Conservation (phyloP, 495 filamentous ascomycete genomes). For the Penicillium lividum region DNA sequence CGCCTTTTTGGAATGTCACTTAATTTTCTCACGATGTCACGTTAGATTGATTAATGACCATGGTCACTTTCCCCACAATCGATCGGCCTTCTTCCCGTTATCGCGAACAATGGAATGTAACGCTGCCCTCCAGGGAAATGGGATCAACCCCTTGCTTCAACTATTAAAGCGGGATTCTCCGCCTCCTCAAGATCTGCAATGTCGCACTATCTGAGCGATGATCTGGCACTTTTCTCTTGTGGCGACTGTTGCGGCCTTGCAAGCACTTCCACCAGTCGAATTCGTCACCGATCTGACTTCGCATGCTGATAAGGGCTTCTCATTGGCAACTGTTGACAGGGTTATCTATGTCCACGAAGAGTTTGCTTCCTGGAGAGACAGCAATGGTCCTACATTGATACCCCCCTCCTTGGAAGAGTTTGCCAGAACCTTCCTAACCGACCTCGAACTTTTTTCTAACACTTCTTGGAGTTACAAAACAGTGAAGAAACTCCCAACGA, state of each 20-base stretch:
- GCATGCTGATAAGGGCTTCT: conserved; percentile 10
- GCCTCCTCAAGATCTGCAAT: not conserved
- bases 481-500: conserved; percentile 24
- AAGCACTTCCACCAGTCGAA: conserved; percentile 21
- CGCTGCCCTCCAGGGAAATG: conserved; percentile 2
- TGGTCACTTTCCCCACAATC: not conserved
- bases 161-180: conserved; percentile 6
- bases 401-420: conserved; percentile 52
- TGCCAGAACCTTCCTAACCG: conserved; percentile 45
- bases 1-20: no score
- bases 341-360: conserved; percentile 26
- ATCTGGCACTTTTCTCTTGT: conserved; percentile 11
- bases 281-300: not conserved
- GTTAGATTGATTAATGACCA: no score
- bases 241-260: conserved; percentile 15
- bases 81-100: not conserved
- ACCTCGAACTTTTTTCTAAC: conserved; percentile 42
- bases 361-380: conserved; percentile 26
- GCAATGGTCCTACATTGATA: conserved; percentile 52
- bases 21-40: no score
- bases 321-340: conserved; percentile 11
- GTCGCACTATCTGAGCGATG: conserved; percentile 7
- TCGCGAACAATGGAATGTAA: conserved; percentile 12
- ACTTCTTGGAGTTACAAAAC: conserved; percentile 28
- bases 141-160: not conserved